Evolutionary conservation across 169 alveolate species (phyloP), one percentile per base, ranked within the genome.

Genomic region (Plasmodium chabaudi): DNA sequence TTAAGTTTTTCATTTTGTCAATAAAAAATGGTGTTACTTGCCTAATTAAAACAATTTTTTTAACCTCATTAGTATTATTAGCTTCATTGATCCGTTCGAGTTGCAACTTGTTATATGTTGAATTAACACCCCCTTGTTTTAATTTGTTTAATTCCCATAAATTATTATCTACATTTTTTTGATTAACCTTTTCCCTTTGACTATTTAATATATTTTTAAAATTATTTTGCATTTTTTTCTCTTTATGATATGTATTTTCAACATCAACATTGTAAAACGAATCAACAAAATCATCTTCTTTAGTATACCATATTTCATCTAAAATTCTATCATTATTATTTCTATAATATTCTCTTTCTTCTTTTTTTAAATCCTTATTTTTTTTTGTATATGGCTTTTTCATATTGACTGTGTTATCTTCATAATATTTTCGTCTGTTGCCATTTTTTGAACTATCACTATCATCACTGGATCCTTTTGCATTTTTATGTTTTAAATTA

Each of bases 71-170:
- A 56, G 97, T 98, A 53, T 95, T 97, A 88, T 96, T 96, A 64
- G 94, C 93, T 73, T 94, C 97, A 47, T 65, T 94, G 57, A 93
- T 92, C 60, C 89, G 92, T 25, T 94, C 93, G 57, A 95, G 68
- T 88, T 94, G 94, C 74, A 93, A 89, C 63, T 94, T 94, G 46
- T 96, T 77, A 69, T 87, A 67, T 34, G 95, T 59, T 68, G 94
- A 56, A 23, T 95, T 94, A 12, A 97, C 98, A 21, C 99, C 99
- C 6, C 99, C 96, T 53, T 95, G 95, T n/a, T 97, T 93, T 96
- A 98, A 95, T 70, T 99, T 87, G 84, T 97, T 97, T 55, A 97
- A 89, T 95, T 98, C 99, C 99, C 99, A 98, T 93, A 96, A 96
- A 65, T 96, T 97, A 82, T 96, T 97, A 87, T 98, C 99, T 47